Conservation (phyloP, 495 filamentous ascomycete genomes). For the Hypoxylon subgilvum region DNA sequence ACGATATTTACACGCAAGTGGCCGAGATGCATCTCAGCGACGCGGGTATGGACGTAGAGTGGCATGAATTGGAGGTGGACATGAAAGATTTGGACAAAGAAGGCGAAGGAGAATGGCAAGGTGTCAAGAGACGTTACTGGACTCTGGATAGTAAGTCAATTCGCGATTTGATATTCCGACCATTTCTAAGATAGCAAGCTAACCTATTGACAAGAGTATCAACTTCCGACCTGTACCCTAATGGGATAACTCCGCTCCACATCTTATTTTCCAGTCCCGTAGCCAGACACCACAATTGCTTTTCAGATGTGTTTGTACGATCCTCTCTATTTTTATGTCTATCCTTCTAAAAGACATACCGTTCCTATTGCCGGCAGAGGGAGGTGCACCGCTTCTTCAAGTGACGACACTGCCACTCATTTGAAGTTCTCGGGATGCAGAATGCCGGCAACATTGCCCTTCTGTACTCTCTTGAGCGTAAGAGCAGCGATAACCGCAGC, state of each 20-base stretch:
- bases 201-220: conserved; percentile 50
- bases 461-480: conserved; percentile 83
- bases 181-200: conserved; percentile 19
- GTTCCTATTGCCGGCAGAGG: conserved; percentile 9
- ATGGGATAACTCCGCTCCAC: conserved; percentile 55
- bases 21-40: conserved; percentile 91
- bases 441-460: conserved; percentile 80
- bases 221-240: conserved; percentile 61
- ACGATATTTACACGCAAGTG: conserved; percentile 94
- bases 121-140: conserved; percentile 88
- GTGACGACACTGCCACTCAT: conserved; percentile 16
- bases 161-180: not conserved
- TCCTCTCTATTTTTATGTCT: conserved; percentile 40
- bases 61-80: conserved; percentile 78
- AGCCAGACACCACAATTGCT: conserved; percentile 29
- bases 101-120: conserved; percentile 75
- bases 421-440: conserved; percentile 69
- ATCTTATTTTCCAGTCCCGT: conserved; percentile 29
- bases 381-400: conserved; percentile 1
- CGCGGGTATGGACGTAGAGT: conserved; percentile 87
- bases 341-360: conserved; percentile 31
- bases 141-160: conserved; percentile 66
- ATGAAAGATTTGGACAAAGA: conserved; percentile 55
- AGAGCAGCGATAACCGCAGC: conserved; percentile 92
- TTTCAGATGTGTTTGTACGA: conserved; percentile 14